Percentiles rank a stretch among this genome's conserved stretches.
Conservation (phyloP, 192 early-diverging fungal genomes). For the Coemansia sp. region DNA sequence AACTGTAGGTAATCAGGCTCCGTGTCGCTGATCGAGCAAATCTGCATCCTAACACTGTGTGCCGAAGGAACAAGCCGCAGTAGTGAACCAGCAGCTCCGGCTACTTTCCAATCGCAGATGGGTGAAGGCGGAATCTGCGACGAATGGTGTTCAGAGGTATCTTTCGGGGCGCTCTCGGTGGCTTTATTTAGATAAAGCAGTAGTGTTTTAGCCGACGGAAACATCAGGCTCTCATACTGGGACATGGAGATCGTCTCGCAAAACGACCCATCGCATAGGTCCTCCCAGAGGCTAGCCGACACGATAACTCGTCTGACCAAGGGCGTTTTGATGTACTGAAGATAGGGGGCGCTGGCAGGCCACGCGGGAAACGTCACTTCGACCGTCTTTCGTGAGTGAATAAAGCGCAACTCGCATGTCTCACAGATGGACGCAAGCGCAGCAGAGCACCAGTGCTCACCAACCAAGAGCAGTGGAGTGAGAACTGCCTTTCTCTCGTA, state of each 20-base stretch:
- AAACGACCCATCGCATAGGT: conserved; percentile 1
- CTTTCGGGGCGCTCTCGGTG: too few species aligned
- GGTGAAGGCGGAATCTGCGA: neutral
- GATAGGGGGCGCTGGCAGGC: neutral
- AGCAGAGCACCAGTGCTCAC: neutral
- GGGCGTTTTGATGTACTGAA: neutral
- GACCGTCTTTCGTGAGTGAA: neutral
- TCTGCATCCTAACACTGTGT: neutral
- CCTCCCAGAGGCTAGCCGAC: neutral
- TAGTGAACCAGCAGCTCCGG: neutral
- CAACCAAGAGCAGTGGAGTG: neutral
- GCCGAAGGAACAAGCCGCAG: neutral
- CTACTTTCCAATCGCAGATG: neutral
- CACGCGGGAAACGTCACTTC: conserved; percentile 1
- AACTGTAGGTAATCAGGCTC: neutral
- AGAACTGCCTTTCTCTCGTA: neutral
- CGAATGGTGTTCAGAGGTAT: neutral
- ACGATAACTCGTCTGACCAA: neutral
- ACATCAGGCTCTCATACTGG: neutral
- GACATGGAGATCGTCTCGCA: neutral
- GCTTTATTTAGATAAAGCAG: neutral
- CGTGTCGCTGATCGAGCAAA: neutral
- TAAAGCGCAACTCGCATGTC: neutral
- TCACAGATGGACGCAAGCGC: conserved; percentile 4
- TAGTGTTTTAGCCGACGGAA: neutral